Percentiles rank a stretch among this genome's conserved stretches.
These are phyloP conservation scores for Diplocarpon rosae DNA, from an alignment of 2,329 filamentous ascomycete genomes.

Conservation along the genomic window DNA sequence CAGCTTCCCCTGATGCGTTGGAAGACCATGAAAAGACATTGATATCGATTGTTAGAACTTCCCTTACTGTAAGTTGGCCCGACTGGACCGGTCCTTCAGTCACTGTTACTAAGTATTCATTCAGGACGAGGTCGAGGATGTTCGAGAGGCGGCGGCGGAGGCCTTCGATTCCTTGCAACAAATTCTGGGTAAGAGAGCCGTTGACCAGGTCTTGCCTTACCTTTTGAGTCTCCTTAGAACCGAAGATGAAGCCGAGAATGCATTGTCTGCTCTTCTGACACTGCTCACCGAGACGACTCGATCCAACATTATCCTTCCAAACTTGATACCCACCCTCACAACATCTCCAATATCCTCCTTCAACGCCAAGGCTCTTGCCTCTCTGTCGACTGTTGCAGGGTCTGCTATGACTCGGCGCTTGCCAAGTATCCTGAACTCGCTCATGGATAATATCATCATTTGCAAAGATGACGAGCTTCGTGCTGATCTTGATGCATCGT, in stretches of 20 bases:
- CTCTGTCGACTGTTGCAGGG: slow-evolving; percentile 82
- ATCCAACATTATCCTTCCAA: slow-evolving; percentile 93
- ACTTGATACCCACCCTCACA: slow-evolving; percentile 86
- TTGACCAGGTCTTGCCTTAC: slow-evolving; percentile 90
- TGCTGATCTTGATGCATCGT: slow-evolving; percentile 64
- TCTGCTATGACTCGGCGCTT: slow-evolving; percentile 83
- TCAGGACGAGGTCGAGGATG: slow-evolving; percentile 69
- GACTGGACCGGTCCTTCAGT: no score
- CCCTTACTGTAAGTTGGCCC: slow-evolving; percentile 55
- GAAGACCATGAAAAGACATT: slow-evolving; percentile 93
- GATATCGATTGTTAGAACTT: slow-evolving; percentile 86
- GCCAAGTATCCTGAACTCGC: slow-evolving; percentile 79
- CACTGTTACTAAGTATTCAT: no score
- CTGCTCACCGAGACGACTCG: slow-evolving; percentile 86
- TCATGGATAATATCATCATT: slow-evolving; percentile 85
- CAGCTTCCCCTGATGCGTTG: slow-evolving; percentile 76
- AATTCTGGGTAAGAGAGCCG: slow-evolving; percentile 83
- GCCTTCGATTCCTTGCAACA: slow-evolving; percentile 93
- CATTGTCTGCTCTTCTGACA: slow-evolving; percentile 82
- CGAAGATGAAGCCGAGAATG: slow-evolving; percentile 81
- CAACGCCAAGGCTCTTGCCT: slow-evolving; percentile 89
- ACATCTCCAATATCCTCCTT: slow-evolving; percentile 85
- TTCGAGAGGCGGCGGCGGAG: slow-evolving; percentile 90
- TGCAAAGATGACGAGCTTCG: slow-evolving; percentile 64
- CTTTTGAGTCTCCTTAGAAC: slow-evolving; percentile 81